phyloP scores from a whole-genome alignment of 129 eudicot species.

The Centaurea solstitialis region DNA sequence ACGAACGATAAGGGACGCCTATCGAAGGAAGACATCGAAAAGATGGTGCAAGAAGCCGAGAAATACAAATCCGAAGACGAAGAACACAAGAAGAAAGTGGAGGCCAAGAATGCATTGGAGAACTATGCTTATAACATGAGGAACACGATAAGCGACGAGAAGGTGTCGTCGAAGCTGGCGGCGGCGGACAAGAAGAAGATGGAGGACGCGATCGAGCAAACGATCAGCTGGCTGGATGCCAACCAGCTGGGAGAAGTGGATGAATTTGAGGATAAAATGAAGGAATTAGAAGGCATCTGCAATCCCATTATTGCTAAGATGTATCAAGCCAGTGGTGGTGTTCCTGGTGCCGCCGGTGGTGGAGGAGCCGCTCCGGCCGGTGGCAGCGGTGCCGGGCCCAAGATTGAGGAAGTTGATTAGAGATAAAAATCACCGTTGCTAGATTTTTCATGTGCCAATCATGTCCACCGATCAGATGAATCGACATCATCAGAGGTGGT shows the following conservation, averaged over 20 bases:
- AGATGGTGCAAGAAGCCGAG: constrained; percentile 44
- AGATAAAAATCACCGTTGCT: background rate
- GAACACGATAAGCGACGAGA: constrained; percentile 32
- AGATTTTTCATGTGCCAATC: too few species aligned
- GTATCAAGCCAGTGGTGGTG: constrained; percentile 60
- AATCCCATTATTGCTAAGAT: constrained; percentile 37
- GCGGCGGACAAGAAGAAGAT: constrained; percentile 28
- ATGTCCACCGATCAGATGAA: too few species aligned
- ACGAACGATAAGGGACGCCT: constrained; percentile 27
- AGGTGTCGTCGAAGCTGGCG: constrained; percentile 18
- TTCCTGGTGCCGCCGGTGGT: constrained; percentile 37
- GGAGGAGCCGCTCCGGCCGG: constrained; percentile 20
- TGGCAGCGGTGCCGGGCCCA: constrained; percentile 35
- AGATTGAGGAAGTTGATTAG: constrained; percentile 39
- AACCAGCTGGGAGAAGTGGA: constrained; percentile 29
- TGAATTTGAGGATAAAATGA: constrained; percentile 35
- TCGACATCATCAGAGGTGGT: background rate
- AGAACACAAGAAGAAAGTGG: constrained; percentile 34
- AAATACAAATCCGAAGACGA: constrained; percentile 38
- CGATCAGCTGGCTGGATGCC: constrained; percentile 33
- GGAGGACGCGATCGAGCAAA: constrained; percentile 37
- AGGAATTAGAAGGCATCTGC: constrained; percentile 31
- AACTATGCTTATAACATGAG: constrained; percentile 33
- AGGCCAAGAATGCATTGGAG: constrained; percentile 32
- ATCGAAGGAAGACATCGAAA: constrained; percentile 34